Conservation (phyloP, 2,329 filamentous ascomycete genomes). For the Colletotrichum sidae region DNA sequence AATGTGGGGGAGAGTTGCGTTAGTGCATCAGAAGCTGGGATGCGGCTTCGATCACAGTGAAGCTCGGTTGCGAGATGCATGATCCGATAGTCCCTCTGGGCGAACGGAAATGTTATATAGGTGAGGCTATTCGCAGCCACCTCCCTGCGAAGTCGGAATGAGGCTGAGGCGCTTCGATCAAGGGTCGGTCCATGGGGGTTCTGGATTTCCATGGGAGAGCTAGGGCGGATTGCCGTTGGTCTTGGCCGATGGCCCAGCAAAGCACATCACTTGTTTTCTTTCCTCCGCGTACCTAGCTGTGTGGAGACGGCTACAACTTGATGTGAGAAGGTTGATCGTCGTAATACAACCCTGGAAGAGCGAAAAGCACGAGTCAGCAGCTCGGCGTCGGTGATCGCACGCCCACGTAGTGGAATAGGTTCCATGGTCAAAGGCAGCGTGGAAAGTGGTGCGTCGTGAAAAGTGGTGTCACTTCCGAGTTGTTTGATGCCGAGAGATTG, state of each 20-base stretch:
- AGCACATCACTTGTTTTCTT: too few relatives aligned
- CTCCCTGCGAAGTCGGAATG: conserved; percentile 23
- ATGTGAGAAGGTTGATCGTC: too few relatives aligned
- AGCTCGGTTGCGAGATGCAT: conserved; percentile 30
- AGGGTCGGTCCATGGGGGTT: too few relatives aligned
- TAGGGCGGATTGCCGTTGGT: too few relatives aligned
- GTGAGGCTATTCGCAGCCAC: conserved; percentile 36
- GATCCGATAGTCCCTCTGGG: conserved; percentile 36
- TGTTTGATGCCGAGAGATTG: conserved; percentile 32
- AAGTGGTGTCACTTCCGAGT: conserved; percentile 1
- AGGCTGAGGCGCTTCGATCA: conserved; percentile 1
- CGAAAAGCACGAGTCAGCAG: conserved; percentile 1
- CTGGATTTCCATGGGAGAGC: too few relatives aligned
- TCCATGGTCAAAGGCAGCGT: background rate
- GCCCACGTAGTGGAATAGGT: too few relatives aligned
- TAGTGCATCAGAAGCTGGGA: conserved; percentile 3
- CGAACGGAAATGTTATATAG: conserved; percentile 28
- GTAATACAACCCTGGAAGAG: background rate
- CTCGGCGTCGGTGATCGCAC: too few relatives aligned
- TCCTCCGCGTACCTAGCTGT: too few relatives aligned
- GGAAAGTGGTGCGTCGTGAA: conserved; percentile 1
- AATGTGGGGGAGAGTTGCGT: conserved; percentile 17
- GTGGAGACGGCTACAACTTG: too few relatives aligned
- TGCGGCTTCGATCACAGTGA: background rate
- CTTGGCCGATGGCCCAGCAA: too few relatives aligned